Percentiles rank a stretch among this genome's conserved stretches.
Conservation (phyloP, 305 asterid genomes). For the Ilex paraguariensis region DNA sequence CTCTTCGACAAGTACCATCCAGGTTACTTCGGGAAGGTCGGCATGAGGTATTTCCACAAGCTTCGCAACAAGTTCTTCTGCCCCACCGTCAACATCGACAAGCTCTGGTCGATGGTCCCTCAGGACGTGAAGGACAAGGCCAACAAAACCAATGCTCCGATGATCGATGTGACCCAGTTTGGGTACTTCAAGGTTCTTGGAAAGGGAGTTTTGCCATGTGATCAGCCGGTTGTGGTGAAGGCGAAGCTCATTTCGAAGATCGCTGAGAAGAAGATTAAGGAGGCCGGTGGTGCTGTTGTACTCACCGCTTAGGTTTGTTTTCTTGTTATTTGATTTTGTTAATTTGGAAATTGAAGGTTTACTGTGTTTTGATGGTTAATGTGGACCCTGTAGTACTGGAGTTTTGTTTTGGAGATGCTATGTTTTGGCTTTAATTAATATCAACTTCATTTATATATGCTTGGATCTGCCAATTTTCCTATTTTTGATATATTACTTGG, state of each 20-base stretch:
- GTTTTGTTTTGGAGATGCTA: too few species aligned
- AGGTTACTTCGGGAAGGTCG: constrained; percentile 74
- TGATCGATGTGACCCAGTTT: constrained; percentile 67
- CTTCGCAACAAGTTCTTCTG: constrained; percentile 67
- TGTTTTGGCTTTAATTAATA: too few species aligned
- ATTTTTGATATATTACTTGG: too few species aligned
- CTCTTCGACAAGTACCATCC: constrained; percentile 85
- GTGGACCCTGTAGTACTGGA: too few species aligned
- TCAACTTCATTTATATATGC: too few species aligned
- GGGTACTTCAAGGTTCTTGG: constrained; percentile 85
- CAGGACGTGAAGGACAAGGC: constrained; percentile 70
- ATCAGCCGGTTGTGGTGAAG: constrained; percentile 64
- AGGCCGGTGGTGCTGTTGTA: constrained; percentile 76
- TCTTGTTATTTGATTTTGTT: too few species aligned
- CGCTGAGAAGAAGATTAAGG: constrained; percentile 89
- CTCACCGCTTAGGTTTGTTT: constrained; percentile 48
- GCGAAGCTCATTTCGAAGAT: constrained; percentile 67
- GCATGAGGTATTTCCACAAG: constrained; percentile 77
- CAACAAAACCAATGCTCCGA: constrained; percentile 34
- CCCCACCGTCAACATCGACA: constrained; percentile 73
- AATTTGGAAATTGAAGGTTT: too few species aligned
- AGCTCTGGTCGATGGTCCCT: constrained; percentile 67
- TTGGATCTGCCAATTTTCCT: too few species aligned
- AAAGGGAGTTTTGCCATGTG: constrained; percentile 54
- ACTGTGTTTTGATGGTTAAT: too few species aligned